Evolutionary conservation across 345 rosid species (phyloP), one percentile per base, ranked within the genome.

Genomic region (Salix viminalis): DNA sequence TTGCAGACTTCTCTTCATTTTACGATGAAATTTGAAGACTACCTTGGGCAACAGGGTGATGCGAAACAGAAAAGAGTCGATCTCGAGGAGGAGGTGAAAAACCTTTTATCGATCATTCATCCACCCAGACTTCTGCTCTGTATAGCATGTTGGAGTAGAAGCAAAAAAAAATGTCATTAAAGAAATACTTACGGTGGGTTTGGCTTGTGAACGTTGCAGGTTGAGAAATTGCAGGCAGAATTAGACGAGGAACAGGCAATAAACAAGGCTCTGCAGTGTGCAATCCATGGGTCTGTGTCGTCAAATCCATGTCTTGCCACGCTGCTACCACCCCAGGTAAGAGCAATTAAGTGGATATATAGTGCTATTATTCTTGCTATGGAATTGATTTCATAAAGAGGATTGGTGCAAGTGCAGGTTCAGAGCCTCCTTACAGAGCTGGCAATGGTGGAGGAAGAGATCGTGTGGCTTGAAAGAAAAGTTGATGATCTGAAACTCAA

Each of bases 21-120:
- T 58, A 86, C 37, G 37, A 94, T 89, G 97, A 94, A 88, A 83
- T 94, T 91, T 83, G 97, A 92, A 82, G 91, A 94, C 81, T 80
- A 87, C 65, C 86, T 90, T 71, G 88, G 83, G 95, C 89, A 88
- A 72, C 77, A 75, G 79, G 80, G 60, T 23, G 88, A 78, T 36
- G 84, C 81, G 64, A 76, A 88, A 37, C 84, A 71, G 80, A 83
- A 79, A 77, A 86, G 85, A 76, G 74, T 75, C 42, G 79, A 77
- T 19, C 92, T 91, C 16, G 86, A 87, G 52, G 84, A 88, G 60
- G 91, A 89, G 90, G 90, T 84, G 67, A 79, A 83, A 5, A 19
- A 18, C 15, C 1, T 28, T 26, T 19, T n/a, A 13, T 14, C 18
- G 15, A 46, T 46, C 50, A 46, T 46, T 46, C 14, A 15, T 46